These are phyloP conservation scores for Daldinia caldariorum DNA, from an alignment of 495 filamentous ascomycete genomes.

Conservation along the genomic window DNA sequence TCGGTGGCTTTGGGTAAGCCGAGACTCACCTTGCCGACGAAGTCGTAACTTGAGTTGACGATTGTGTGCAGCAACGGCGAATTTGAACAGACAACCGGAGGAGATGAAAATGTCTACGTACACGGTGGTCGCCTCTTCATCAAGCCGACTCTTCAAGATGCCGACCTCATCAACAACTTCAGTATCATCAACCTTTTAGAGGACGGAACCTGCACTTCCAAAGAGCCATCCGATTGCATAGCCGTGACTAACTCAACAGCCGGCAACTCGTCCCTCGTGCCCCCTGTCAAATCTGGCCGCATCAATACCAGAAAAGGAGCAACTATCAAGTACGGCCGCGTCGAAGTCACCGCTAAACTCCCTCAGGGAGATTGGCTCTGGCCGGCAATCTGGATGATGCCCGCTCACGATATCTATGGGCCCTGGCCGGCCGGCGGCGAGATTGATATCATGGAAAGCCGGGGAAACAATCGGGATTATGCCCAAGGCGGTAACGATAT, in stretches of 20 bases:
- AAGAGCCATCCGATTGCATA: conserved; percentile 64
- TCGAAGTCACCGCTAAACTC: conserved; percentile 80
- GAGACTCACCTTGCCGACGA: not conserved
- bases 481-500: conserved; percentile 82
- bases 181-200: conserved; percentile 71
- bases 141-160: conserved; percentile 79
- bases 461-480: conserved; percentile 82
- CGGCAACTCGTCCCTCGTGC: conserved; percentile 78
- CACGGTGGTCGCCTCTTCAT: conserved; percentile 75
- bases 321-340: conserved; percentile 79
- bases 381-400: conserved; percentile 95
- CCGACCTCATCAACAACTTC: conserved; percentile 67
- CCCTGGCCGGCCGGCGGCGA: conserved; percentile 84
- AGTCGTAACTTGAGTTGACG: conserved; percentile 11
- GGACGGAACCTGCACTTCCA: conserved; percentile 72
- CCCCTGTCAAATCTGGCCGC: conserved; percentile 80
- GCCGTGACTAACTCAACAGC: conserved; percentile 68
- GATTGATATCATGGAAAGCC: conserved; percentile 82
- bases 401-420: conserved; percentile 75
- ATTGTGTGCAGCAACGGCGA: conserved; percentile 71
- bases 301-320: conserved; percentile 76
- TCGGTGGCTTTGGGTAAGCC: conserved; percentile 83
- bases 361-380: conserved; percentile 86
- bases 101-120: conserved; percentile 76
- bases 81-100: conserved; percentile 77